Evolutionary conservation across 257 asterid genomes (phyloP).

Genomic region (Haberlea rhodopensis): DNA sequence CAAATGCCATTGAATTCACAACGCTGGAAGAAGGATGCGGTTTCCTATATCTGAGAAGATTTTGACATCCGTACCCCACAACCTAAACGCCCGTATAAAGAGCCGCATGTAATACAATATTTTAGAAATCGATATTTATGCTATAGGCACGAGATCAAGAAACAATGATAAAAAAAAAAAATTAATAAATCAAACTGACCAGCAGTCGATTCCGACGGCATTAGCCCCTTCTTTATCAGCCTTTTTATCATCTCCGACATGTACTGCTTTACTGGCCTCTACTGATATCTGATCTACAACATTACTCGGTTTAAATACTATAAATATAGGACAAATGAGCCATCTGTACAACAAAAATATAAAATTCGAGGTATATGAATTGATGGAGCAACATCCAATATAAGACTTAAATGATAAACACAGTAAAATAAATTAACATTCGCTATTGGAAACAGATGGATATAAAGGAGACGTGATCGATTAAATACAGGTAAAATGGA

Average conservation of each 20-base stretch:
- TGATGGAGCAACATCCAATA: not conserved
- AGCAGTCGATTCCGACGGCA: slow-evolving; percentile 76
- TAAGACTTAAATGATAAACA: not conserved
- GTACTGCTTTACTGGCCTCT: slow-evolving; percentile 68
- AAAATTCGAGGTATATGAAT: not conserved
- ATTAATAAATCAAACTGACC: slow-evolving; percentile 32
- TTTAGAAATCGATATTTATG: not conserved
- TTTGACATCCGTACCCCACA: slow-evolving; percentile 84
- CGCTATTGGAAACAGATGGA: not conserved
- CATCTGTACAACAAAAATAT: not conserved
- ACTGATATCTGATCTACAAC: slow-evolving; percentile 60
- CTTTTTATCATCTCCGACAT: slow-evolving; percentile 78
- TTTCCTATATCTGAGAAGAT: slow-evolving; percentile 63
- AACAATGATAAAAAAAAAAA: no score
- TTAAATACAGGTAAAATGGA: not conserved
- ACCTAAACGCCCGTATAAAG: slow-evolving; percentile 46
- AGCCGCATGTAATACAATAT: not conserved
- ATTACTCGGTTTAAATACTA: not conserved
- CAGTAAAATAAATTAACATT: not conserved
- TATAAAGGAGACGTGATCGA: not conserved
- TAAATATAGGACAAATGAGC: not conserved
- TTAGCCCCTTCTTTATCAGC: slow-evolving; percentile 88
- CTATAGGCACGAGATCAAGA: no score
- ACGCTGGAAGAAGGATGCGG: slow-evolving; percentile 38
- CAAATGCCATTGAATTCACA: slow-evolving; percentile 18